phyloP scores from a whole-genome alignment of 1,284 basidiomycete species.

The Gastroboletus turbinatus region DNA sequence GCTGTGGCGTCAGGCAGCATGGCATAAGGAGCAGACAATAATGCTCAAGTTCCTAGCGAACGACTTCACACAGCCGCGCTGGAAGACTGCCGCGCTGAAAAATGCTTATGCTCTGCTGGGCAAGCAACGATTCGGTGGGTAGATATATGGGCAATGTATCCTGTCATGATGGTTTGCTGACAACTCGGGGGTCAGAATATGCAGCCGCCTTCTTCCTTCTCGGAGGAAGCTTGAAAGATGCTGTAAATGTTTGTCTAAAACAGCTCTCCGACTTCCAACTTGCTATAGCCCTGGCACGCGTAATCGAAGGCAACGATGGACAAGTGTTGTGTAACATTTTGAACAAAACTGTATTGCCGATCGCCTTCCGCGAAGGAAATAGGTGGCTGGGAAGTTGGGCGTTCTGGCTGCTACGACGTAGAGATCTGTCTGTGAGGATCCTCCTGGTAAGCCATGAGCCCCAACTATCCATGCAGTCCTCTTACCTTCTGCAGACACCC shows the following conservation, averaged over 20 bases:
- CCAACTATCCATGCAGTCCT: not conserved
- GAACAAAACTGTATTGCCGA: conserved; percentile 74
- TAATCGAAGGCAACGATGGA: conserved; percentile 82
- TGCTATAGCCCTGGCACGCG: conserved; percentile 83
- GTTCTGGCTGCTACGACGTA: conserved; percentile 85
- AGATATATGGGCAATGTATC: not conserved
- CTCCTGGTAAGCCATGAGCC: conserved; percentile 58
- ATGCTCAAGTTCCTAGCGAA: conserved; percentile 95
- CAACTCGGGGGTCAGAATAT: conserved; percentile 61
- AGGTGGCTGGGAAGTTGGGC: conserved; percentile 98
- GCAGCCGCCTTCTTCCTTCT: conserved; percentile 98
- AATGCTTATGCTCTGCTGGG: conserved; percentile 94
- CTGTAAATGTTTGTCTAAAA: conserved; percentile 87
- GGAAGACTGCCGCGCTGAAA: conserved; percentile 93
- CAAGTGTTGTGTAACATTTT: conserved; percentile 76
- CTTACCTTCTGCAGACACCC: conserved; percentile 57
- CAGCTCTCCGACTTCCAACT: conserved; percentile 90
- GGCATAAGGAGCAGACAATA: conserved; percentile 86
- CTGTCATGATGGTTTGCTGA: conserved; percentile 2
- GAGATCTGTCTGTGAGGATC: conserved; percentile 84
- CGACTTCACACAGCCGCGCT: conserved; percentile 83
- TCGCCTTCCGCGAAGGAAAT: conserved; percentile 84
- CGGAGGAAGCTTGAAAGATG: conserved; percentile 86
- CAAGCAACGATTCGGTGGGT: conserved; percentile 88
- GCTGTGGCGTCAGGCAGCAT: conserved; percentile 92